These are phyloP conservation scores for Xylaria nigripes DNA, from an alignment of 495 filamentous ascomycete genomes.

Conservation along the genomic window DNA sequence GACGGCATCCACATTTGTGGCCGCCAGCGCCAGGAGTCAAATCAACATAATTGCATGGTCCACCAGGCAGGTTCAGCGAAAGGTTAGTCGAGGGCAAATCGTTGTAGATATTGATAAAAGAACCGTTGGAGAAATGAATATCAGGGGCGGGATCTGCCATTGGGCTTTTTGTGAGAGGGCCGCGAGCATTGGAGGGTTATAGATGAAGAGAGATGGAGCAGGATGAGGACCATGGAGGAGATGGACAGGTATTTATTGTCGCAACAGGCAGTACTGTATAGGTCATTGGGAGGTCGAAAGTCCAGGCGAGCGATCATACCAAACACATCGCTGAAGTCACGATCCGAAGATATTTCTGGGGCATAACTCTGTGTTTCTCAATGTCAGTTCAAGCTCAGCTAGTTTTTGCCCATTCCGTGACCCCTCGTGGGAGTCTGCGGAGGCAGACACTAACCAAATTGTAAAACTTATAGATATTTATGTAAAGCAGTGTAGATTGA, in stretches of 20 bases:
- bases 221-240: slow-evolving; percentile 14
- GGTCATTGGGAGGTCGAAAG: slow-evolving; percentile 14
- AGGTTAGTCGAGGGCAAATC: slow-evolving; percentile 29
- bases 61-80: slow-evolving; percentile 38
- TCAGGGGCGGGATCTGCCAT: slow-evolving; percentile 44
- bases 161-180: slow-evolving; percentile 24
- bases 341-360: slow-evolving; percentile 30
- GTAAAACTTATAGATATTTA: neutral
- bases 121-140: slow-evolving; percentile 30
- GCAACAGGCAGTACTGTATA: slow-evolving; percentile 3
- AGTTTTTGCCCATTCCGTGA: neutral
- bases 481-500: neutral
- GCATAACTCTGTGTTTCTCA: slow-evolving; percentile 35
- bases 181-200: slow-evolving; percentile 22
- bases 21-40: slow-evolving; percentile 33
- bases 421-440: slow-evolving; percentile 21
- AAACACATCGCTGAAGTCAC: slow-evolving; percentile 33
- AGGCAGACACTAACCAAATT: slow-evolving; percentile 27
- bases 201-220: slow-evolving; percentile 6
- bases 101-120: slow-evolving; percentile 44
- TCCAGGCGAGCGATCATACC: slow-evolving; percentile 21
- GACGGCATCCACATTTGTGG: slow-evolving; percentile 55
- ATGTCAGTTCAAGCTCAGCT: slow-evolving; percentile 27
- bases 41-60: slow-evolving; percentile 57
- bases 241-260: slow-evolving; percentile 21